Conservation (phyloP, 164 flowering plant genomes). For the Vitis labrusca region DNA sequence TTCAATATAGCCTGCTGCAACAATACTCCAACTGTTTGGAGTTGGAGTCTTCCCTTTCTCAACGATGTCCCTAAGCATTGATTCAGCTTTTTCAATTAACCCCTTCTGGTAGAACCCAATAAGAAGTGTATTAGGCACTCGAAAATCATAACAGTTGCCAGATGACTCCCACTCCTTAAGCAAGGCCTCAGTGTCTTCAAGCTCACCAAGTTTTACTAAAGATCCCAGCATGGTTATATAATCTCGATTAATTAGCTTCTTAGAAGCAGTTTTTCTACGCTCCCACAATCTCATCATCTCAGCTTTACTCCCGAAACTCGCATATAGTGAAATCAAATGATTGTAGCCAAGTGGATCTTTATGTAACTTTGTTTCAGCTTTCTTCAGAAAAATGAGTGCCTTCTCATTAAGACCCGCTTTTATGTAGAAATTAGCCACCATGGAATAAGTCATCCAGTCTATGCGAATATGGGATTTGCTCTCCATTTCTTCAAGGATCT, state of each 20-base stretch:
- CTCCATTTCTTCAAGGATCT: slow-evolving; percentile 39
- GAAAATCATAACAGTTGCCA: slow-evolving; percentile 34
- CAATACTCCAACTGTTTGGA: slow-evolving; percentile 38
- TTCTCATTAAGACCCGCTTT: slow-evolving; percentile 35
- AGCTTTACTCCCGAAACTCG: slow-evolving; percentile 33
- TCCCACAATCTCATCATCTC: slow-evolving; percentile 45
- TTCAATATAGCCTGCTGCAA: slow-evolving; percentile 28
- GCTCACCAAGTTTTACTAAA: slow-evolving; percentile 42
- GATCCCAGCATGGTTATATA: slow-evolving; percentile 39
- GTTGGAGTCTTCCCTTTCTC: slow-evolving; percentile 29
- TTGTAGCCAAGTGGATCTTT: slow-evolving; percentile 36
- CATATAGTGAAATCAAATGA: slow-evolving; percentile 42
- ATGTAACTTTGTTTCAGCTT: slow-evolving; percentile 33
- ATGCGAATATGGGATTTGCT: slow-evolving; percentile 18
- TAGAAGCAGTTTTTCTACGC: slow-evolving; percentile 21
- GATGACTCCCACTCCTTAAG: slow-evolving; percentile 46
- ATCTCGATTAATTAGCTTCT: slow-evolving; percentile 37
- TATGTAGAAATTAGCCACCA: slow-evolving; percentile 29
- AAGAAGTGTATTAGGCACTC: slow-evolving; percentile 45
- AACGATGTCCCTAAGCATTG: slow-evolving; percentile 21
- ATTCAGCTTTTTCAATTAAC: slow-evolving; percentile 39
- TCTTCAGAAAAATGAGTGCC: slow-evolving; percentile 32
- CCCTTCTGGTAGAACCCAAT: slow-evolving; percentile 37
- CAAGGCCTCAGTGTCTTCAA: slow-evolving; percentile 32
- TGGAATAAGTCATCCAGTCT: slow-evolving; percentile 41